A percentile compares a stretch with the other conserved stretches of the same genome.
Conservation (phyloP, 768 basidiomycete species). For the Naganishia vishniacii region DNA sequence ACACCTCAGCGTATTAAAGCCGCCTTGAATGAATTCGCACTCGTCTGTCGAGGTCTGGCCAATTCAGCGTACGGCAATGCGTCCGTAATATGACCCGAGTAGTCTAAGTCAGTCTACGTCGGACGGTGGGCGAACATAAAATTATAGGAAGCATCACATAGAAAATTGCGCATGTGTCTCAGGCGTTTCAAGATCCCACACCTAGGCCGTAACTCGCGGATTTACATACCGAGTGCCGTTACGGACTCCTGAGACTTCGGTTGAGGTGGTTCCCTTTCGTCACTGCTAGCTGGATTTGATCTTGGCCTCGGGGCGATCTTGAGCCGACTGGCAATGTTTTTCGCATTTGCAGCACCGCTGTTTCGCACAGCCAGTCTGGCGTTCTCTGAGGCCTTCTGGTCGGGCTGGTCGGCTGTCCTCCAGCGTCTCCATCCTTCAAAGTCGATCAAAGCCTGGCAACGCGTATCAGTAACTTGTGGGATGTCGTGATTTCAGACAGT, state of each 20-base stretch:
- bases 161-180: too few species aligned
- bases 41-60: constrained; percentile 76
- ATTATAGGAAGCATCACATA: background rate
- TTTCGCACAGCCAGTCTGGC: constrained; percentile 39
- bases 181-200: too few species aligned
- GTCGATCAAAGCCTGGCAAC: constrained; percentile 45
- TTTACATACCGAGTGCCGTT: too few species aligned
- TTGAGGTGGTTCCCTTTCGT: background rate
- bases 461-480: constrained; percentile 4
- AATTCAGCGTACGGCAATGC: constrained; percentile 82
- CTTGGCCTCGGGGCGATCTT: constrained; percentile 13
- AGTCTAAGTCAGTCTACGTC: too few species aligned
- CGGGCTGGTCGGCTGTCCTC: constrained; percentile 38
- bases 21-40: constrained; percentile 78
- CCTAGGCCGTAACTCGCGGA: too few species aligned
- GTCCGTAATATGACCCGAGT: constrained; percentile 46
- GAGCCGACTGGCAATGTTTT: constrained; percentile 33
- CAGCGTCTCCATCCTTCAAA: constrained; percentile 50
- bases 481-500: too few species aligned
- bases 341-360: constrained; percentile 43
- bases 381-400: constrained; percentile 30
- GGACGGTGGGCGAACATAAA: too few species aligned
- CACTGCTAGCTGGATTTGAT: background rate
- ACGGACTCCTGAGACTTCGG: background rate
- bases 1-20: constrained; percentile 70